Evolutionary conservation across 805 yeast species (phyloP), one percentile per base, ranked within the genome.

Genomic region (Schwanniomyces polymorphus): DNA sequence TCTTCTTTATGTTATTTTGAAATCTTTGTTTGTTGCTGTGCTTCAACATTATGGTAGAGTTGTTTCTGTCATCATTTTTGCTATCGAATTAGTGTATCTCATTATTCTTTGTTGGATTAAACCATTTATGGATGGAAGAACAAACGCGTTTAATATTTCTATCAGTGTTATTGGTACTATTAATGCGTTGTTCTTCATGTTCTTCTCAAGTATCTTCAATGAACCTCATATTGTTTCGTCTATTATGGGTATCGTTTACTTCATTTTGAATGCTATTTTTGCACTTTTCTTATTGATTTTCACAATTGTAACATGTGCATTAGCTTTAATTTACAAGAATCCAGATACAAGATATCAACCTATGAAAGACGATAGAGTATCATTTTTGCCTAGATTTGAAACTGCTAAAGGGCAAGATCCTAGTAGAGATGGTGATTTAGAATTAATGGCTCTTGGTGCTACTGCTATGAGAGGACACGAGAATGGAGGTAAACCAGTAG

Each of bases 311-410:
- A 88, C 97, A 1, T 91, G 98, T 72, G 74, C 84, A 5, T 73
- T 90, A 67, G 98, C 97, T 0, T 67, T 94, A 58, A 55, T 91
- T 27, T 85, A 87, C 65, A 90, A 87, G 75, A 91, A 94, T 65
- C 98, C 99, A 44, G 99, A 94, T 68, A 82, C 92, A 8, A 81
- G 96, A 57, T 94, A 94, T 72, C 92, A 90, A 71, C 98, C 97
- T 51, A 87, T 92, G 86, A 87, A 86, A 58, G 99, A 94, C 67
- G 99, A 94, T 63, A 82, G 99, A 64, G 94, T 88, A 43, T 88
- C 97, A n/a, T 94, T 94, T 65, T 88, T 94, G 61, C 91, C 91
- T 52, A 78, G 85, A 58, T 74, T 76, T 46, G 83, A 74, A 46
- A 66, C 66, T 35, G 58, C 60, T 12, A 60, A 59, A 31, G 23